Conservation (phyloP, 257 asterid genomes). For the Agastache rugosa region DNA sequence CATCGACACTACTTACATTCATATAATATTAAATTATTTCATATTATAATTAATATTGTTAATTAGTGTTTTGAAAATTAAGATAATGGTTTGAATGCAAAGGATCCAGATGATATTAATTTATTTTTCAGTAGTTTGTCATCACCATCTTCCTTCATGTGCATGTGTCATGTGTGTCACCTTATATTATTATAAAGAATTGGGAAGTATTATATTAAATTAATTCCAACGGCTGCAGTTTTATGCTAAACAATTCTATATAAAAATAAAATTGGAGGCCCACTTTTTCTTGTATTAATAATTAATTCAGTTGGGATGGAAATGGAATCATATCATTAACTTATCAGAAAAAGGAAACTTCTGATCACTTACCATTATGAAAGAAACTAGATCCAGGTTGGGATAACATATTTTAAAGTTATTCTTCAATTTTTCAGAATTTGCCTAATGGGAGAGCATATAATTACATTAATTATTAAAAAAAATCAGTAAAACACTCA, state of each 20-base stretch:
- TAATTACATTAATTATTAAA: no score
- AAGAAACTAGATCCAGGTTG: neutral
- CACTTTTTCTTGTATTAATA: neutral
- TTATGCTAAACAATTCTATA: neutral
- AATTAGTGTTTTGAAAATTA: neutral
- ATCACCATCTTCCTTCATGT: neutral
- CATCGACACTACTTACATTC: neutral
- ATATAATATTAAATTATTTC: no score
- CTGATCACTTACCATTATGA: slow-evolving; percentile 9
- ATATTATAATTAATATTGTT: neutral
- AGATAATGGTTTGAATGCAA: neutral
- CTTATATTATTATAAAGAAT: neutral
- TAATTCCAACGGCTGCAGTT: slow-evolving; percentile 6
- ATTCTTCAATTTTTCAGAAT: no score
- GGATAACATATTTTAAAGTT: neutral
- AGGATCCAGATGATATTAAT: neutral
- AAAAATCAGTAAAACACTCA: no score
- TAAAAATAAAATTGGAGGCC: neutral
- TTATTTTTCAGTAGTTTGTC: neutral
- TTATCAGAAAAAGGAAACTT: slow-evolving; percentile 26
- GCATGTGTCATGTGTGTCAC: neutral
- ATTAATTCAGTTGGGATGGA: neutral
- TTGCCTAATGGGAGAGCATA: no score
- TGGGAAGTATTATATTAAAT: neutral
- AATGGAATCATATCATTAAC: slow-evolving; percentile 25